phyloP scores from a whole-genome alignment of 2,329 filamentous ascomycete genomes.

The Berkeleyomyces basicola region DNA sequence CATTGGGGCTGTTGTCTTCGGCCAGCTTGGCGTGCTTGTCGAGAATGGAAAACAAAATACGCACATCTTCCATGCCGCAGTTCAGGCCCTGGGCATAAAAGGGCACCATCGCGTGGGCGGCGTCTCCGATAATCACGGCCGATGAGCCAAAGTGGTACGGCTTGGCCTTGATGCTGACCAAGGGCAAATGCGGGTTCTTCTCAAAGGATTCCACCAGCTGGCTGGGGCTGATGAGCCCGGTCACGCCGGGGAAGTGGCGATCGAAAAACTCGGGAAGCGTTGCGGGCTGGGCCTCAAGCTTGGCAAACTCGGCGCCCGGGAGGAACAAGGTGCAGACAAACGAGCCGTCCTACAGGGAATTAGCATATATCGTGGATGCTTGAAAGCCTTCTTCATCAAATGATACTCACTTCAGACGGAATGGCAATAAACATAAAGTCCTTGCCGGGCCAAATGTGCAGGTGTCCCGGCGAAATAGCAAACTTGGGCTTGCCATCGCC shows the following conservation, averaged over 20 bases:
- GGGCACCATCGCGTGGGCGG: slow-evolving; percentile 93
- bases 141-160: slow-evolving; percentile 69
- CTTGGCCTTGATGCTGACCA: slow-evolving; percentile 84
- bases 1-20: slow-evolving; percentile 27
- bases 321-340: slow-evolving; percentile 95
- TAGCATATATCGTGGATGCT: neutral
- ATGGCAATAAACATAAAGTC: slow-evolving; percentile 99
- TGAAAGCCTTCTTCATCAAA: neutral
- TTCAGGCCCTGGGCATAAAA: slow-evolving; percentile 99
- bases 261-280: slow-evolving; percentile 60
- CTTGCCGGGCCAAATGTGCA: slow-evolving; percentile 93
- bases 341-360: slow-evolving; percentile 48
- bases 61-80: slow-evolving; percentile 84
- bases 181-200: slow-evolving; percentile 71
- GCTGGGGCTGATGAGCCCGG: slow-evolving; percentile 47
- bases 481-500: slow-evolving; percentile 35
- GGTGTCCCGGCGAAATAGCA: slow-evolving; percentile 73
- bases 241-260: slow-evolving; percentile 72
- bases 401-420: slow-evolving; percentile 41
- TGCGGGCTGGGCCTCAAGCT: slow-evolving; percentile 46
- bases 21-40: slow-evolving; percentile 44
- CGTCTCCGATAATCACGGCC: slow-evolving; percentile 78
- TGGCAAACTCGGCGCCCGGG: slow-evolving; percentile 49
- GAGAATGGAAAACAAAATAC: slow-evolving; percentile 66
- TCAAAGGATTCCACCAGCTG: slow-evolving; percentile 61